These are phyloP conservation scores for Fennellomyces sp. DNA, from an alignment of 371 early-diverging fungal species.

Conservation along the genomic window DNA sequence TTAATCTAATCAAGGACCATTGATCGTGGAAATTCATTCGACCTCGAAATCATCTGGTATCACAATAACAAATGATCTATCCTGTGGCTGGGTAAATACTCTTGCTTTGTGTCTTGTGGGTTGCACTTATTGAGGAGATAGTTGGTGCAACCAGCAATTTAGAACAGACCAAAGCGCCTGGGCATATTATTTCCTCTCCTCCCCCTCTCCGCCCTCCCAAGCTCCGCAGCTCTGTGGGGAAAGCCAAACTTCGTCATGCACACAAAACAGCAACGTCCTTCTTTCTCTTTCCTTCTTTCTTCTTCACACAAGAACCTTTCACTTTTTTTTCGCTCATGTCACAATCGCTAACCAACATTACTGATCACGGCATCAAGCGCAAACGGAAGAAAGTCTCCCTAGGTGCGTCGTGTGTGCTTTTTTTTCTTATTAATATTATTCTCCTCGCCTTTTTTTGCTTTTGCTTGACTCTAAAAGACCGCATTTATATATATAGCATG, in stretches of 20 bases:
- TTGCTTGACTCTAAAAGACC: no score
- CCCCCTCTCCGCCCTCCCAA: no score
- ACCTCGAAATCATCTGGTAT: neutral
- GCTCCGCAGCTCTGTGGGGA: no score
- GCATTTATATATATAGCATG: conserved; percentile 49
- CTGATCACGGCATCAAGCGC: conserved; percentile 10
- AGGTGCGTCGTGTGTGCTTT: conserved; percentile 8
- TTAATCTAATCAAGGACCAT: neutral
- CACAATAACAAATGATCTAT: neutral
- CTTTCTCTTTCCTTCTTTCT: neutral
- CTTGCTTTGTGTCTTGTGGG: neutral
- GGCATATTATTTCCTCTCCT: no score
- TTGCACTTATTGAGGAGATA: neutral
- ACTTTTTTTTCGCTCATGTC: conserved; percentile 7
- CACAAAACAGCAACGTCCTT: neutral
- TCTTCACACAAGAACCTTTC: neutral
- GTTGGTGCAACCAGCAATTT: neutral
- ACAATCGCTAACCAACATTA: conserved; percentile 2
- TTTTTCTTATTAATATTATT: neutral
- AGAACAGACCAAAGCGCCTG: no score
- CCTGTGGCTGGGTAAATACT: neutral
- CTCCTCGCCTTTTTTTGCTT: neutral
- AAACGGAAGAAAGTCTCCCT: conserved; percentile 17
- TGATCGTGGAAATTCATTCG: conserved; percentile 1
- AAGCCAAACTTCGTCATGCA: neutral